A percentile compares a stretch with the other conserved stretches of the same genome.
Evolutionary conservation across 2,329 filamentous ascomycete genomes (phyloP).

Genomic region (Microcera coccophila): DNA sequence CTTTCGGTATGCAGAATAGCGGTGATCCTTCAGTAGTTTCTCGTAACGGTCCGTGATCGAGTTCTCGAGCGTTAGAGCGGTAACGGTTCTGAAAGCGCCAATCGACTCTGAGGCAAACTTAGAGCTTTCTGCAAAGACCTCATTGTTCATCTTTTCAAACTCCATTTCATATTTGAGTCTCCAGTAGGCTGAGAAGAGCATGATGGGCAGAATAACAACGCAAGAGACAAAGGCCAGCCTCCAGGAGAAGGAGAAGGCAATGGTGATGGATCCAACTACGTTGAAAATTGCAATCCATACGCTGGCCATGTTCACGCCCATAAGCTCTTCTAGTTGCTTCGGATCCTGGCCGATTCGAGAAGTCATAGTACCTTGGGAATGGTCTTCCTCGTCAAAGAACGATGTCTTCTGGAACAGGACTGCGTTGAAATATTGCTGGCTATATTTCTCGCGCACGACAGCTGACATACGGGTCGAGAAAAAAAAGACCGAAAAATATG

Average conservation of each 20-base stretch:
- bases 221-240: constrained; percentile 67
- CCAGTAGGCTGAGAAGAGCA: constrained; percentile 46
- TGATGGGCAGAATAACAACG: constrained; percentile 55
- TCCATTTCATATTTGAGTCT: constrained; percentile 57
- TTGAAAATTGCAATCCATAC: constrained; percentile 61
- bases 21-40: constrained; percentile 55
- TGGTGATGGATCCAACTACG: constrained; percentile 59
- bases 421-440: constrained; percentile 57
- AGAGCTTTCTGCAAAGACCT: constrained; percentile 67
- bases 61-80: constrained; percentile 66
- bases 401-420: constrained; percentile 57
- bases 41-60: constrained; percentile 61
- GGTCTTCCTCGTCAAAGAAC: constrained; percentile 59
- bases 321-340: constrained; percentile 58
- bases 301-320: constrained; percentile 61
- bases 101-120: constrained; percentile 73
- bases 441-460: constrained; percentile 50
- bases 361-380: constrained; percentile 58
- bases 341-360: constrained; percentile 54
- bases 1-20: constrained; percentile 55
- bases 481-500: constrained; percentile 45
- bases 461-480: constrained; percentile 44
- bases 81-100: constrained; percentile 68
- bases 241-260: constrained; percentile 72
- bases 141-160: constrained; percentile 65